Evolutionary conservation across 129 eudicot genomes (phyloP), one percentile per base, ranked within the genome.

Genomic region (Flaveria bidentis): DNA sequence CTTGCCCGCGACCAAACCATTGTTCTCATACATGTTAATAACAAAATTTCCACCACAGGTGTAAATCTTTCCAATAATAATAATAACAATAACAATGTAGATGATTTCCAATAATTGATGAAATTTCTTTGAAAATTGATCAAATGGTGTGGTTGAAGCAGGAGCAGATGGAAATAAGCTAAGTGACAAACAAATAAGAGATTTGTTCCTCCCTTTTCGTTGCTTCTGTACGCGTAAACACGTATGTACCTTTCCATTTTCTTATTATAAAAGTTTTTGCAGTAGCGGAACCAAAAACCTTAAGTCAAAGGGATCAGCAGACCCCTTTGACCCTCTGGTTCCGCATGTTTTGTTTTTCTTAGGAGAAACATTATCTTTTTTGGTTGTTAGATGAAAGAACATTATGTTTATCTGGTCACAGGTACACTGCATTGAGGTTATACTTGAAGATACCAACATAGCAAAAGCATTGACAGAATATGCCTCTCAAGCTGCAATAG

Each of bases 151-250:
- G 72, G 55, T 53, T 84, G 46, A 63, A 63, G 86, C 85, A 85
- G 68, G 80, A 25, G 64, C 58, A 55, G 60, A 67, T 66, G 87
- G 22, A 51, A 73, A 62, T 33, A 62, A 62, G 44, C 46, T 69
- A 77, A 68, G 77, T 70, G 92, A 90, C n/a, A 87, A 78, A 78
- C 82, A 80, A 57, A 82, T 87, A 57, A 70, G 69, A 76, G 93
- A 87, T 7, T 69, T 90, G 64, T 86, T 90, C 78, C 81, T 84
- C 65, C 63, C 91, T 60, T 90, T 87, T 76, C 96, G 81, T 78
- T 90, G 96, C 84, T 87, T 84, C 62, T 90, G 96, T 63, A 84
- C 83, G 15, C 93, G 89, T 50, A 90, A 88, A 90, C 87, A 90
- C n/a, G 96, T 90, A 82, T 50, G 90, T 69, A 47, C 61, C 47